Conservation (phyloP, 805 yeast genomes). For the Martiniozyma abietophila region DNA sequence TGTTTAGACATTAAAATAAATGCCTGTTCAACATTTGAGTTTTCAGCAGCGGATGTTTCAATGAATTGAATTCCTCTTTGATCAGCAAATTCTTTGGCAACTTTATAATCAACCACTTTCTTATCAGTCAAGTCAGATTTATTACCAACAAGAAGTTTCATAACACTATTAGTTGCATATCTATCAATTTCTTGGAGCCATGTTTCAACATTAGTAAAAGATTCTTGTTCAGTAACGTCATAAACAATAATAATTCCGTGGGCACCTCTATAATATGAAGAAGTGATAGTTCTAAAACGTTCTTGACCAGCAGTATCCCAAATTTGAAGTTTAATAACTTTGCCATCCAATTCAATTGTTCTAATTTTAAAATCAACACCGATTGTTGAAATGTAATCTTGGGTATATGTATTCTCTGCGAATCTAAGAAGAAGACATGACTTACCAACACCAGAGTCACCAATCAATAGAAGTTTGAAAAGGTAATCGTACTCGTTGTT, state of each 20-base stretch:
- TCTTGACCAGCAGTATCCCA: constrained; percentile 99
- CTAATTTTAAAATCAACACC: constrained; percentile 93
- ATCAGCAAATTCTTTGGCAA: constrained; percentile 96
- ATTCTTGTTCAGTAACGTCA: constrained; percentile 96
- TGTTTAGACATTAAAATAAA: constrained; percentile 98
- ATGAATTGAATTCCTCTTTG: constrained; percentile 88
- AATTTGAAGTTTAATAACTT: constrained; percentile 93
- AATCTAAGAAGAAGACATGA: constrained; percentile 90
- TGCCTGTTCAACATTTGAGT: constrained; percentile 97
- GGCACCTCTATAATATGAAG: constrained; percentile 96
- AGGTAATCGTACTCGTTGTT: constrained; percentile 96
- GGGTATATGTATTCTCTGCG: constrained; percentile 95
- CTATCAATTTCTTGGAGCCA: constrained; percentile 99
- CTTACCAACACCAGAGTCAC: constrained; percentile 98
- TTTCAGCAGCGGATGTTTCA: constrained; percentile 91
- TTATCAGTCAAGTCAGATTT: constrained; percentile 91
- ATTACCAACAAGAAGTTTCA: constrained; percentile 92
- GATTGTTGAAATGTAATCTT: constrained; percentile 93
- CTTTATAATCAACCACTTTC: constrained; percentile 91
- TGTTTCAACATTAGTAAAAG: constrained; percentile 92
- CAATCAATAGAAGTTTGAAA: constrained; percentile 89
- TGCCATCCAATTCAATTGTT: constrained; percentile 90
- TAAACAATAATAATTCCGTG: constrained; percentile 97
- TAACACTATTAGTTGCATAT: constrained; percentile 95
- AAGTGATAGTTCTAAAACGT: constrained; percentile 93